phyloP scores from a whole-genome alignment of 371 early-diverging fungal species.

The Rhizopus microsporus region DNA sequence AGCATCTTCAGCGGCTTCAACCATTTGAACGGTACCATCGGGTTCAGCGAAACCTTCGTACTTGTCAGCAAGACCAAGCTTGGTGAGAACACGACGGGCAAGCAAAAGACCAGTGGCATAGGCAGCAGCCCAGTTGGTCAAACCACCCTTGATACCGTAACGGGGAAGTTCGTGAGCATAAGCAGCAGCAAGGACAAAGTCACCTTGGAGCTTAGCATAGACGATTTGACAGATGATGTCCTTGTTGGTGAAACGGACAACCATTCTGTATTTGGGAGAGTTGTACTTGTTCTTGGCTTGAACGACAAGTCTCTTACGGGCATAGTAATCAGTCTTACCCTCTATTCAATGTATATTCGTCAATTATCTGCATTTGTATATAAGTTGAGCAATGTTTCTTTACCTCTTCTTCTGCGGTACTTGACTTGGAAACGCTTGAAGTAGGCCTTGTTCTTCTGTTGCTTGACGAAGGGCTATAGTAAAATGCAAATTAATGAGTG shows the following conservation, averaged over 20 bases:
- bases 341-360: slow-evolving; percentile 56
- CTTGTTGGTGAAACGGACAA: slow-evolving; percentile 99
- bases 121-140: slow-evolving; percentile 99
- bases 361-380: neutral
- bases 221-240: slow-evolving; percentile 98
- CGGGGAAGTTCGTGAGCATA: slow-evolving; percentile 98
- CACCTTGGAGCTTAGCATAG: slow-evolving; percentile 98
- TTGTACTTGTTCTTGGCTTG: slow-evolving; percentile 99
- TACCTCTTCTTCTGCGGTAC: slow-evolving; percentile 98
- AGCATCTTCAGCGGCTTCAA: slow-evolving; percentile 93
- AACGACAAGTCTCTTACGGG: slow-evolving; percentile 96
- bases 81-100: slow-evolving; percentile 95
- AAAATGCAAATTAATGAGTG: neutral
- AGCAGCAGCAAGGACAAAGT: slow-evolving; percentile 96
- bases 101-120: slow-evolving; percentile 99
- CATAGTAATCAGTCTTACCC: slow-evolving; percentile 99
- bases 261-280: slow-evolving; percentile 99
- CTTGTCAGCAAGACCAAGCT: slow-evolving; percentile 94
- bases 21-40: slow-evolving; percentile 89
- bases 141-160: slow-evolving; percentile 98
- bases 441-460: slow-evolving; percentile 79
- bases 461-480: slow-evolving; percentile 47
- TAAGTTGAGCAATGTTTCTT: slow-evolving; percentile 18
- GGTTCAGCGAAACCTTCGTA: slow-evolving; percentile 95
- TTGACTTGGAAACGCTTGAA: slow-evolving; percentile 99